phyloP scores from a whole-genome alignment of 1,139 yeast species.

The Zygosaccharomyces pseudobailii region DNA sequence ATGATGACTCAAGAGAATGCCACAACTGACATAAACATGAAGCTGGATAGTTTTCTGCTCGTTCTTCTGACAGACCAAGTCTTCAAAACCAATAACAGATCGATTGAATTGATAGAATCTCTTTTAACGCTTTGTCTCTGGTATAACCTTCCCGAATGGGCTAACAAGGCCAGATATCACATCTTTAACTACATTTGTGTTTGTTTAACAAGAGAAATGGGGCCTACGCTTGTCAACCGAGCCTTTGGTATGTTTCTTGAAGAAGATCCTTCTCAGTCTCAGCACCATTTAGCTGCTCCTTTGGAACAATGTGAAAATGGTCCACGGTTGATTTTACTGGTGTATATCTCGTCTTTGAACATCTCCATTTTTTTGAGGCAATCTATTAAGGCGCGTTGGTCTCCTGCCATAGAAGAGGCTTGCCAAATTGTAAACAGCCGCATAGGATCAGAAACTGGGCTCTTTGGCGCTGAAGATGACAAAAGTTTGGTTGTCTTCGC shows the following conservation, averaged over 20 bases:
- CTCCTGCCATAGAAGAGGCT: conserved; percentile 19
- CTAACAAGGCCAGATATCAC: conserved; percentile 73
- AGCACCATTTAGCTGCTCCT: conserved; percentile 13
- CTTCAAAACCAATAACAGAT: conserved; percentile 66
- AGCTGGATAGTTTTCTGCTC: conserved; percentile 56
- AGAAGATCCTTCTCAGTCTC: conserved; percentile 13
- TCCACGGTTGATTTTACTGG: conserved; percentile 32
- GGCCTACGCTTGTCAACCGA: conserved; percentile 43
- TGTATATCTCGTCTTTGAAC: conserved; percentile 36
- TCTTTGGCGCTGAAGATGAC: conserved; percentile 32
- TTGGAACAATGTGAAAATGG: conserved; percentile 22
- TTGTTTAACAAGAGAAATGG: conserved; percentile 71
- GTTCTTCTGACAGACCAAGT: conserved; percentile 57
- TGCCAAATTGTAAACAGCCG: conserved; percentile 19
- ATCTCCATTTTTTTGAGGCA: conserved; percentile 34
- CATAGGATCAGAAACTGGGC: conserved; percentile 31
- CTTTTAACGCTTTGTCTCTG: conserved; percentile 61
- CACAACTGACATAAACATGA: conserved; percentile 38
- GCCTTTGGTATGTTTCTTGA: conserved; percentile 25
- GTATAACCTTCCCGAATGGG: conserved; percentile 82
- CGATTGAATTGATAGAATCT: conserved; percentile 61
- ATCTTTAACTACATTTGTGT: conserved; percentile 61
- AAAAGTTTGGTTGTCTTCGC: conserved; percentile 53
- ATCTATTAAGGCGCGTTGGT: conserved; percentile 33
- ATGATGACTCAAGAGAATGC: conserved; percentile 36